These are phyloP conservation scores for Fusarium heterosporum DNA, from an alignment of 2,329 filamentous ascomycete species.

Conservation along the genomic window DNA sequence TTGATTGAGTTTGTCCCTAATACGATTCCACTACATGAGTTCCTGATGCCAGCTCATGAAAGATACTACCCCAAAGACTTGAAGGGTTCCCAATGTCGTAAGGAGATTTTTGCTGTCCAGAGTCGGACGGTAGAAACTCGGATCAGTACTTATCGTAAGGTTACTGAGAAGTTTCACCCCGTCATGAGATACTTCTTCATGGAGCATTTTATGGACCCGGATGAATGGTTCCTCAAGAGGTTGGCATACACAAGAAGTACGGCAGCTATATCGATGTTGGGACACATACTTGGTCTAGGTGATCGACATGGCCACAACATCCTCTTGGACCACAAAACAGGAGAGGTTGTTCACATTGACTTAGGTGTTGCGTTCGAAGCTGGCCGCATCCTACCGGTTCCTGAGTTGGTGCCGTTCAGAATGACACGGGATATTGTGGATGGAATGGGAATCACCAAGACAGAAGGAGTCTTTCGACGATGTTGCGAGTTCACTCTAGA, in stretches of 20 bases:
- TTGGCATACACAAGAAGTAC: slow-evolving; percentile 94
- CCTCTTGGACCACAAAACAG: slow-evolving; percentile 86
- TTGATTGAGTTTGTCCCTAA: slow-evolving; percentile 98
- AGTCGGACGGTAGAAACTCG: slow-evolving; percentile 76
- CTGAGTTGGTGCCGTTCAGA: slow-evolving; percentile 95
- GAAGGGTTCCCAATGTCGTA: slow-evolving; percentile 80
- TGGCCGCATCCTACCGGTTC: slow-evolving; percentile 92
- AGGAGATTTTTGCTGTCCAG: slow-evolving; percentile 81
- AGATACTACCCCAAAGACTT: slow-evolving; percentile 87
- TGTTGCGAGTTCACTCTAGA: slow-evolving; percentile 98
- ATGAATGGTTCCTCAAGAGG: slow-evolving; percentile 93
- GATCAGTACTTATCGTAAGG: slow-evolving; percentile 79
- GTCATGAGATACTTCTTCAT: slow-evolving; percentile 98
- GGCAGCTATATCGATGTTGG: slow-evolving; percentile 93
- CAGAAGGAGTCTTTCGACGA: slow-evolving; percentile 95
- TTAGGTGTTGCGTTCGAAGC: slow-evolving; percentile 97
- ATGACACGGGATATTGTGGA: slow-evolving; percentile 95
- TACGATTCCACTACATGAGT: slow-evolving; percentile 92
- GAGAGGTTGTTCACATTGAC: slow-evolving; percentile 97
- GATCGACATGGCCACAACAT: slow-evolving; percentile 98
- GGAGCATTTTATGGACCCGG: slow-evolving; percentile 91
- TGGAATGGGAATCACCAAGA: slow-evolving; percentile 94
- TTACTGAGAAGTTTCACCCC: slow-evolving; percentile 86
- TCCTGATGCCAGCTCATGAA: slow-evolving; percentile 89
- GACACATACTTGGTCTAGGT: slow-evolving; percentile 90